Evolutionary conservation across 2,329 filamentous ascomycete species (phyloP).

Genomic region (Colletotrichum gigasporum): DNA sequence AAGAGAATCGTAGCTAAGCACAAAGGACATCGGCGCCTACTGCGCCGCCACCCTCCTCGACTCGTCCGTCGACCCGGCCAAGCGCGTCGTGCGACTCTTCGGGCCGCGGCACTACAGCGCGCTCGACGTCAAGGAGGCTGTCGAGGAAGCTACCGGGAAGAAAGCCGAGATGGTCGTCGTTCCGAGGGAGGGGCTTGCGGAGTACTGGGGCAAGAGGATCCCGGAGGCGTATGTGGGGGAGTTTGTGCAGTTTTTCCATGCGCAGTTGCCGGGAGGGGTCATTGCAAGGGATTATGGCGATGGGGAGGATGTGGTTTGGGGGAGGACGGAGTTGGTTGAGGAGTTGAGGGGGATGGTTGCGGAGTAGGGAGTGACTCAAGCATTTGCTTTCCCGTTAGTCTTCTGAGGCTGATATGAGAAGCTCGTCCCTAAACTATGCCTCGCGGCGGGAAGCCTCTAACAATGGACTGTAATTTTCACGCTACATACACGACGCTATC

Average conservation of each 20-base stretch:
- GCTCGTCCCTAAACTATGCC: too few species aligned
- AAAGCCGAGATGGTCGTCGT: constrained; percentile 36
- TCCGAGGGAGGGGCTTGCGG: constrained; percentile 33
- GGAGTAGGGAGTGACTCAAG: too few species aligned
- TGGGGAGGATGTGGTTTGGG: constrained; percentile 35
- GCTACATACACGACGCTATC: too few species aligned
- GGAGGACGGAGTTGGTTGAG: constrained; percentile 37
- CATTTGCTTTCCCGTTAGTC: too few species aligned
- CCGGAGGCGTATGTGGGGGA: constrained; percentile 33
- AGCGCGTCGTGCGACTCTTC: constrained; percentile 36
- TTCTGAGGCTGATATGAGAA: too few species aligned
- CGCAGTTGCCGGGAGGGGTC: constrained; percentile 37
- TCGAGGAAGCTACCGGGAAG: constrained; percentile 40
- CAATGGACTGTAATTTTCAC: too few species aligned
- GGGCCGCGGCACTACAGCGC: constrained; percentile 40
- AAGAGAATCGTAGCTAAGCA: too few species aligned
- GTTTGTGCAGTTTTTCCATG: constrained; percentile 14
- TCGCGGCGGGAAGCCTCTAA: too few species aligned
- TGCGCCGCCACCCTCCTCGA: constrained; percentile 38
- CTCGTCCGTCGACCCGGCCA: background rate
- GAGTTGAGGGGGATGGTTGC: constrained; percentile 18
- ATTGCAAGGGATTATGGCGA: constrained; percentile 36
- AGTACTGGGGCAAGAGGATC: constrained; percentile 36
- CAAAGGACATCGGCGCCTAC: constrained; percentile 39
- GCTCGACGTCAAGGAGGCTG: constrained; percentile 39